Percentiles rank a stretch among this genome's conserved stretches.
These are phyloP conservation scores for Ophiostoma ulmi DNA, from an alignment of 2,329 filamentous ascomycete genomes.

Conservation along the genomic window DNA sequence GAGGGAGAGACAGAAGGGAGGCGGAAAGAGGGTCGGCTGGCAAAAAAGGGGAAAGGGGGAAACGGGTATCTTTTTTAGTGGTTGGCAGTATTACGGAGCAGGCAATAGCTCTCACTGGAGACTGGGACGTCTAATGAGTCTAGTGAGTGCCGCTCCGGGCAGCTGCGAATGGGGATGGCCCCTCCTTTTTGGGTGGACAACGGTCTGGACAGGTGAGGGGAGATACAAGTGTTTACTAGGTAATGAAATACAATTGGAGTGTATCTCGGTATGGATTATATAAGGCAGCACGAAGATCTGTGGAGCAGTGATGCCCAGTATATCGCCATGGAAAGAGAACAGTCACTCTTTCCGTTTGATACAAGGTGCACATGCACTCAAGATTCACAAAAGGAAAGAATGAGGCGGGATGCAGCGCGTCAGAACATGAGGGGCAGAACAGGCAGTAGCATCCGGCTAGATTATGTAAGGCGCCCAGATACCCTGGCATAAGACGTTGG, in stretches of 20 bases:
- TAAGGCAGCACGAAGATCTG: background rate
- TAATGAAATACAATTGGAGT: background rate
- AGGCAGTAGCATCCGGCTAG: constrained; percentile 2
- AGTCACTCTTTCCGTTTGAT: background rate
- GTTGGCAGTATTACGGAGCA: background rate
- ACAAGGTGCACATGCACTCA: background rate
- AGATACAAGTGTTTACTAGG: background rate
- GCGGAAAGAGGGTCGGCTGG: constrained; percentile 13
- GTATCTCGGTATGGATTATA: background rate
- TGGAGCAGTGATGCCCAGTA: background rate
- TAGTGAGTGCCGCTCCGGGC: constrained; percentile 8
- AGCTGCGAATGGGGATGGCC: constrained; percentile 12
- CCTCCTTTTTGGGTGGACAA: constrained; percentile 16
- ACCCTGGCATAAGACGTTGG: background rate
- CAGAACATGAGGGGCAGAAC: constrained; percentile 4
- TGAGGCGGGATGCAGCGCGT: constrained; percentile 1
- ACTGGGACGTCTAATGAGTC: background rate
- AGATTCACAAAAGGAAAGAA: background rate
- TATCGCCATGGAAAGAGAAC: background rate
- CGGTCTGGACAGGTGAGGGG: constrained; percentile 12
- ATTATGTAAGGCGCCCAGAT: background rate
- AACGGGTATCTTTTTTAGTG: constrained; percentile 16
- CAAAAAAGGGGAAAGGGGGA: constrained; percentile 19
- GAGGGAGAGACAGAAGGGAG: constrained; percentile 15
- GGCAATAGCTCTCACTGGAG: background rate